Evolutionary conservation across 208 protist species (phyloP).

Genomic region (Leishmania tropica): DNA sequence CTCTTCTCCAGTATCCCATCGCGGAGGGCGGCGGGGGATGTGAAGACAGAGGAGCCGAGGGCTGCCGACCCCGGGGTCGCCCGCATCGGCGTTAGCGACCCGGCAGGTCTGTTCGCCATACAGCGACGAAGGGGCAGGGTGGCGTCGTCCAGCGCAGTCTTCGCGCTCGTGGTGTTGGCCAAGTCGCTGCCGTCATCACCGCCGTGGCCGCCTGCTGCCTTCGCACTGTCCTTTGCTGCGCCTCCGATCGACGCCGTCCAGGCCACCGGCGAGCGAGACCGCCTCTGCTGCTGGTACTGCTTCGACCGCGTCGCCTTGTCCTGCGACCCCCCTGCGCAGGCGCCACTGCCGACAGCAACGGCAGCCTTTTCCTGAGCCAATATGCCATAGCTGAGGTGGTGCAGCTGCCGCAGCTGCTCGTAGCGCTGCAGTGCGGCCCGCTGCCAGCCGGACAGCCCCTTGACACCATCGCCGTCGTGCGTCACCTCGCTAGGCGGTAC

Average conservation of each 20-base stretch:
- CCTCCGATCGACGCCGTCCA: not conserved
- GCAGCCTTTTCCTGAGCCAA: conserved; percentile 12
- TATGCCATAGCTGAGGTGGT: conserved; percentile 39
- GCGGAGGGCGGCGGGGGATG: conserved; percentile 8
- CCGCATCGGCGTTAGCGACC: conserved; percentile 19
- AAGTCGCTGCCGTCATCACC: not conserved
- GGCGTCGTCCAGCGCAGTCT: not conserved
- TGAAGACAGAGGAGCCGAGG: conserved; percentile 16
- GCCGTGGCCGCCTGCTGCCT: not conserved
- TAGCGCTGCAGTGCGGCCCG: conserved; percentile 43
- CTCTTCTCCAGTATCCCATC: conserved; percentile 12
- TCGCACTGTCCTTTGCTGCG: not conserved
- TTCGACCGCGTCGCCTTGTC: not conserved
- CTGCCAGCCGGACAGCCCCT: conserved; percentile 39
- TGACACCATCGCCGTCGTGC: conserved; percentile 4
- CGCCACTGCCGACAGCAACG: not conserved
- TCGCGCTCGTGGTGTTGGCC: not conserved
- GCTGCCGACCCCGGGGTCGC: conserved; percentile 13
- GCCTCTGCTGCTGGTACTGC: not conserved
- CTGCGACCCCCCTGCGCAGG: not conserved
- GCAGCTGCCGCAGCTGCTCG: conserved; percentile 44
- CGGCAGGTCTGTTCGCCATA: not conserved
- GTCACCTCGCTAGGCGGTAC: not conserved
- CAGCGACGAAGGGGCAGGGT: conserved; percentile 15
- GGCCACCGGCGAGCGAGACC: not conserved